Base-by-base conservation (phyloP, 257 asterid species). In the Nicotiana tabacum region DNA sequence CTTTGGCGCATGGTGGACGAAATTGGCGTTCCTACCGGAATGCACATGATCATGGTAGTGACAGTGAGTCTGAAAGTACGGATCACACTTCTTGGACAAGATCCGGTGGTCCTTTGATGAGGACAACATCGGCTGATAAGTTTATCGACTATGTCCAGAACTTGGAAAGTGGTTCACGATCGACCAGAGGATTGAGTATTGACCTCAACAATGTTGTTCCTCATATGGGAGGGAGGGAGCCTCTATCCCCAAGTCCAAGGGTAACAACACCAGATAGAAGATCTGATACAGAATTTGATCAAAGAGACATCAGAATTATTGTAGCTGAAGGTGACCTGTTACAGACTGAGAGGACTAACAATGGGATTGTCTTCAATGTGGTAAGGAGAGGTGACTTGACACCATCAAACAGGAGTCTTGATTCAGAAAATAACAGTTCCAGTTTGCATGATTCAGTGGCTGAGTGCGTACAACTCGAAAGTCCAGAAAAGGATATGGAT, bases 41-140 rank as follows among this genome's bases (percentile, higher is more conserved):
- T 86, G 3, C 83, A 0, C 92, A 86, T 24, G 99, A 93, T 46
- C 78, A 72, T 9, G 98, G 97, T 12, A 93, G 97, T 55, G 98
- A 94, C 21, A 91, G 97, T 64, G 99, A 96, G 79, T 88, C 98
- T 0, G 99, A 96, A 86, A 86, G 84, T 37, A 89, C 81, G 1
- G 98, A 93, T 62, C 87, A 84, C 72, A 87, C 65, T 77, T 88
- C 97, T 1, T 96, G 99, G 99, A 96, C 99, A 0, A 89, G 95
- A 81, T 89, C 97, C 1, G 99, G 99, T n/a, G 99, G 99, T 33
- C 99, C 98, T 0, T 82, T 96, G 91, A 96, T 96, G 99, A 91
- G 99, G 88, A 94, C 98, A 0, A 92, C 97, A 55, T 96, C 99
- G 0, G 93, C 99, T 0, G 98, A 96, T 82, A 85, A 87, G 77